Conservation (phyloP, 2,329 filamentous ascomycete genomes). For the Lasiodiplodia citricola region DNA sequence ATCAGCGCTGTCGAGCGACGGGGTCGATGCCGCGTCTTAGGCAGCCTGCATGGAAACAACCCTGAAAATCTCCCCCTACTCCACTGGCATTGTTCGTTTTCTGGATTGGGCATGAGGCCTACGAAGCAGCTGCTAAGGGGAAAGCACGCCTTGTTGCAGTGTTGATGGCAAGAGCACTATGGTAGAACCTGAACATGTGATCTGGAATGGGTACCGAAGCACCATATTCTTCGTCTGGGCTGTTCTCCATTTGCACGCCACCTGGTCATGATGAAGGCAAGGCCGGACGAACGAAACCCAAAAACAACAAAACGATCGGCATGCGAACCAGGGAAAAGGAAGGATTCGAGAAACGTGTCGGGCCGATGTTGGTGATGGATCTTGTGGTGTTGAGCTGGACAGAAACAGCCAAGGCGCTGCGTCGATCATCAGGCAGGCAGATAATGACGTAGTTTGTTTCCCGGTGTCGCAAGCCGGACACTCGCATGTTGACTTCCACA, state of each 20-base stretch:
- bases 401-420: slow-evolving; percentile 1
- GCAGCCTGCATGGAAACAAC: background rate
- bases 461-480: background rate
- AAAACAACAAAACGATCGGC: background rate
- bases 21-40: background rate
- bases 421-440: slow-evolving; percentile 1
- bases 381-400: background rate
- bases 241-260: background rate
- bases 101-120: background rate
- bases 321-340: background rate
- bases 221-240: background rate
- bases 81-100: background rate
- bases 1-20: background rate
- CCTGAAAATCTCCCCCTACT: background rate
- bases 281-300: background rate
- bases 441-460: slow-evolving; percentile 6
- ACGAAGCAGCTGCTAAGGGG: background rate
- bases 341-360: background rate
- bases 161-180: too few species aligned
- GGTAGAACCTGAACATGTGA: background rate
- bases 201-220: background rate
- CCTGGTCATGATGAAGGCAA: background rate
- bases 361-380: background rate
- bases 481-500: background rate
- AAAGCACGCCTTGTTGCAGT: background rate